phyloP scores from a whole-genome alignment of 2,329 filamentous ascomycete genomes.

The Cladosporium sp. region DNA sequence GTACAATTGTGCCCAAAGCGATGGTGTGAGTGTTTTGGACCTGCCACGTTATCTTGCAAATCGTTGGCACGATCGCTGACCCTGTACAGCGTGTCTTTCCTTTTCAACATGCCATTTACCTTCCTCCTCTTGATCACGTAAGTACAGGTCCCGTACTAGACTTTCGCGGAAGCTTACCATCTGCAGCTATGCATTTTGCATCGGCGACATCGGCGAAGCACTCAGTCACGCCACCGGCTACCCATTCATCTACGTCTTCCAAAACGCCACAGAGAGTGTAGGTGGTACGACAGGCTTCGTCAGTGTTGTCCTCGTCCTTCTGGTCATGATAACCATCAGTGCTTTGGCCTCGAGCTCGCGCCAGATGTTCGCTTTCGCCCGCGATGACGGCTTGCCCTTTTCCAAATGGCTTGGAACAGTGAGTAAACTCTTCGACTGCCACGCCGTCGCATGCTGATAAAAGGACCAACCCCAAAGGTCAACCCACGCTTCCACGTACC shows the following conservation, averaged over 20 bases:
- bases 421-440: background rate
- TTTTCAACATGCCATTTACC: constrained; percentile 37
- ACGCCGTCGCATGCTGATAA: background rate
- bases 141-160: constrained; percentile 6
- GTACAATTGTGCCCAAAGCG: constrained; percentile 44
- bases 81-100: constrained; percentile 35
- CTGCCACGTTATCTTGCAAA: background rate
- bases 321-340: constrained; percentile 44
- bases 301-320: constrained; percentile 38
- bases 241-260: constrained; percentile 41
- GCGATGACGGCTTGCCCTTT: constrained; percentile 43
- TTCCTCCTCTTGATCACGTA: constrained; percentile 35
- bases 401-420: constrained; percentile 36
- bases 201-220: constrained; percentile 37
- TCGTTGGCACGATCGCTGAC: background rate
- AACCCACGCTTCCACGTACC: constrained; percentile 28
- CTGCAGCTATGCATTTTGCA: constrained; percentile 37
- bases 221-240: constrained; percentile 30
- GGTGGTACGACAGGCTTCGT: constrained; percentile 19
- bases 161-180: background rate
- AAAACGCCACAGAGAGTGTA: constrained; percentile 34
- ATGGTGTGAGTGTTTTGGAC: constrained; percentile 36
- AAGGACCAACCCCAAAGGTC: constrained; percentile 16
- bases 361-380: constrained; percentile 44
- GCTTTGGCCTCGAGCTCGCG: constrained; percentile 44